Conservation (phyloP, 768 basidiomycete genomes). For the Rossbeevera mucosa region DNA sequence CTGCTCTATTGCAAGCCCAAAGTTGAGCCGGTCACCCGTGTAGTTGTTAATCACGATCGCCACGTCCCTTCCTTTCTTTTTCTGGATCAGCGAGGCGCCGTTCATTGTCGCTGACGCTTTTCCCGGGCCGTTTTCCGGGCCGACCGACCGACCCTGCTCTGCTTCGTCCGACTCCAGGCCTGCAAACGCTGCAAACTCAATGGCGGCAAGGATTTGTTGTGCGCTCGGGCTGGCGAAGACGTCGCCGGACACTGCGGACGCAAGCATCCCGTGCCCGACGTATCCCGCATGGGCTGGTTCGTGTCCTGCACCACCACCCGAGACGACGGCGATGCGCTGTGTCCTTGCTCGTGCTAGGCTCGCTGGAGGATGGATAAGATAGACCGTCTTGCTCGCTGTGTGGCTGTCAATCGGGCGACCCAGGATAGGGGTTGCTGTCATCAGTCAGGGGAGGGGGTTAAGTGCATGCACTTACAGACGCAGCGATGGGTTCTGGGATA, state of each 20-base stretch:
- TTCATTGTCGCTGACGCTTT: no score
- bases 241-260: conserved; percentile 55
- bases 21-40: conserved; percentile 55
- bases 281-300: conserved; percentile 58
- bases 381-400: conserved; percentile 34
- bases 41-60: conserved; percentile 46
- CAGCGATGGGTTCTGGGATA: conserved; percentile 38
- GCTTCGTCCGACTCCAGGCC: conserved; percentile 14
- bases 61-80: conserved; percentile 10
- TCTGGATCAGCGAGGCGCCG: no score
- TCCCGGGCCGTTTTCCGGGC: no score
- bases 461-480: conserved; percentile 30
- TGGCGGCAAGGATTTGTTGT: conserved; percentile 48
- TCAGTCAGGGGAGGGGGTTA: neutral
- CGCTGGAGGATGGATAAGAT: conserved; percentile 23
- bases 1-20: conserved; percentile 53
- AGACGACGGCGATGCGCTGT: conserved; percentile 36
- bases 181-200: conserved; percentile 42
- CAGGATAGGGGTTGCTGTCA: neutral
- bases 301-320: conserved; percentile 54
- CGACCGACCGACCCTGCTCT: neutral
- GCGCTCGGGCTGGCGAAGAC: conserved; percentile 61
- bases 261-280: conserved; percentile 53
- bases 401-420: conserved; percentile 27
- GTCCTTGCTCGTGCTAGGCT: no score